Conservation (phyloP, 805 yeast genomes). For the Suhomyces canberraensis region DNA sequence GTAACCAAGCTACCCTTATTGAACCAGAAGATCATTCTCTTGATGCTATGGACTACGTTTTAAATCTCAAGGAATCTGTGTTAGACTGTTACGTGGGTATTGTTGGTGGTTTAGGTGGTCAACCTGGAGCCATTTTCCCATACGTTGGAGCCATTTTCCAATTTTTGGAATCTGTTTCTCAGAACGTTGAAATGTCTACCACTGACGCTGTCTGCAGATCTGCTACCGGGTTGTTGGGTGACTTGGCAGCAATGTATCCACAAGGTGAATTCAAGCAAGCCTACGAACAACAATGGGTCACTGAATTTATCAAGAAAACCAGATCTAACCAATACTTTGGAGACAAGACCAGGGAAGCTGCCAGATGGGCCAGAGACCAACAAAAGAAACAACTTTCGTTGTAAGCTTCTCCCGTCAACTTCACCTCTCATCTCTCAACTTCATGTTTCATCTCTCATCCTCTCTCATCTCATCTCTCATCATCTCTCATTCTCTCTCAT, state of each 20-base stretch:
- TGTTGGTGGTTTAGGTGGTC: slow-evolving; percentile 78
- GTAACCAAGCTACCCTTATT: slow-evolving; percentile 60
- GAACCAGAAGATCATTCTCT: slow-evolving; percentile 64
- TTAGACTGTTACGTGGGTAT: slow-evolving; percentile 95
- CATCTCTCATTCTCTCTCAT: slow-evolving; percentile 7
- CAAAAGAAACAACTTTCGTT: slow-evolving; percentile 43
- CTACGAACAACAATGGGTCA: slow-evolving; percentile 74
- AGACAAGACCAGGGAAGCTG: slow-evolving; percentile 79
- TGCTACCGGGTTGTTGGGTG: slow-evolving; percentile 89
- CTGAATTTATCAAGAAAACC: slow-evolving; percentile 70
- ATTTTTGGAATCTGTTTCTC: slow-evolving; percentile 58
- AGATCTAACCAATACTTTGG: slow-evolving; percentile 60
- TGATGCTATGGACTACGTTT: slow-evolving; percentile 75
- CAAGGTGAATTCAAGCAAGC: slow-evolving; percentile 67
- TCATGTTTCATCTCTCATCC: slow-evolving; percentile 10
- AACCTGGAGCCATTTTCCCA: slow-evolving; percentile 61
- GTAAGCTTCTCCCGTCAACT: slow-evolving; percentile 5
- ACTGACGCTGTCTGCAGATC: slow-evolving; percentile 75
- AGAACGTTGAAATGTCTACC: slow-evolving; percentile 56
- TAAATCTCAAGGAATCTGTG: slow-evolving; percentile 78
- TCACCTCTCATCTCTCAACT: slow-evolving; percentile 3
- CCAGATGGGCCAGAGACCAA: slow-evolving; percentile 95
- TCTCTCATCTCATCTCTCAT: slow-evolving; percentile 7
- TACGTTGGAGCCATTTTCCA: slow-evolving; percentile 68
- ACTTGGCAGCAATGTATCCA: slow-evolving; percentile 82